Evolutionary conservation across 306 rosid genomes (phyloP).

Genomic region (Chamaecrista fasciculata): DNA sequence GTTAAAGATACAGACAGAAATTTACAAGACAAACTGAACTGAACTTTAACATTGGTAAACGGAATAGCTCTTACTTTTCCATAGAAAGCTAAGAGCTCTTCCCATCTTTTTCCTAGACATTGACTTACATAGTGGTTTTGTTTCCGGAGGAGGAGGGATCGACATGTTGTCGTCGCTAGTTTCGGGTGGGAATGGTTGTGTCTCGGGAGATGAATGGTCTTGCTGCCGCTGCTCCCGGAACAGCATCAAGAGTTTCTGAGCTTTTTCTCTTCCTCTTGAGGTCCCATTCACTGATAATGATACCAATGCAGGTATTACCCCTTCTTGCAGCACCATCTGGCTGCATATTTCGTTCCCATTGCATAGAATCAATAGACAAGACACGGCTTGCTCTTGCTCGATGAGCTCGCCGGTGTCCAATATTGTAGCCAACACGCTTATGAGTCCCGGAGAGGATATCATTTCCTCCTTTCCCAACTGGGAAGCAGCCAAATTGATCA

Average conservation of each 20-base stretch:
- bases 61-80: slow-evolving; percentile 84
- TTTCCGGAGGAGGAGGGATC: slow-evolving; percentile 44
- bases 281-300: slow-evolving; percentile 91
- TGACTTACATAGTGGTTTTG: slow-evolving; percentile 74
- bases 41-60: slow-evolving; percentile 81
- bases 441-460: slow-evolving; percentile 48
- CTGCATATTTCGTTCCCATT: slow-evolving; percentile 70
- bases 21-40: slow-evolving; percentile 51
- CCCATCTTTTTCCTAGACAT: slow-evolving; percentile 69
- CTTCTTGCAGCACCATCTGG: slow-evolving; percentile 89
- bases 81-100: slow-evolving; percentile 67
- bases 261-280: slow-evolving; percentile 75
- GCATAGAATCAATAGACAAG: slow-evolving; percentile 77
- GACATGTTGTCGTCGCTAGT: slow-evolving; percentile 31
- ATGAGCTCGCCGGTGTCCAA: slow-evolving; percentile 69
- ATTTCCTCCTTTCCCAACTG: slow-evolving; percentile 71
- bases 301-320: slow-evolving; percentile 93
- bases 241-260: slow-evolving; percentile 85
- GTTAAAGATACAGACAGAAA: slow-evolving; percentile 44
- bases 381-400: slow-evolving; percentile 91
- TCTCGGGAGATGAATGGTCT: slow-evolving; percentile 50
- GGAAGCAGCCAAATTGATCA: slow-evolving; percentile 73
- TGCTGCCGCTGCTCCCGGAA: slow-evolving; percentile 88
- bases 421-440: slow-evolving; percentile 57
- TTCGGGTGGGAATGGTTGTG: slow-evolving; percentile 39